Evolutionary conservation across 345 rosid genomes (phyloP), one percentile per base, ranked within the genome.

Genomic region (Lumnitzera littorea): DNA sequence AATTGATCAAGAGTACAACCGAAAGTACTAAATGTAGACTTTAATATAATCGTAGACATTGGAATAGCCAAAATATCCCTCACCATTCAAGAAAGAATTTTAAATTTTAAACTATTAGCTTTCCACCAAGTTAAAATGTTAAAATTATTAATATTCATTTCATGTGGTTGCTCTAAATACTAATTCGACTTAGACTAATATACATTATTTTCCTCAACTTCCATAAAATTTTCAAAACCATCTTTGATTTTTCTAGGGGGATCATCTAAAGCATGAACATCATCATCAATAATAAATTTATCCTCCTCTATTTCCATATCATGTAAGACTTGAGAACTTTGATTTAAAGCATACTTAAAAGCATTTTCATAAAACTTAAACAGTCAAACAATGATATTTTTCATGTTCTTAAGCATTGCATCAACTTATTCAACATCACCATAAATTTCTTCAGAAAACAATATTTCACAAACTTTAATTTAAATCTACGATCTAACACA

Each of bases 51-150:
- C 1, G 48, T 63, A 2, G n/a, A 43, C 11, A 69, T 0, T 0
- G 15, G 49, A 52, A 51, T 25, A 0, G 49, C 27, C 12, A 20
- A 69, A 50, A 62, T 24, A 55, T 68, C 53, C 17, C 8, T 9
- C 13, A 20, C 62, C 1, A 68, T 62, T 13, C 2, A 8, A 12
- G 29, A 17, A 31, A 68, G 55, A n/a, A 65, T 15, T 4, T 3
- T 31, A 71, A 36, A 71, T 15, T 12, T 55, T 4, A 5, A 5
- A 3, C 46, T 16, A 56, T 10, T 60, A 3, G 10, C 7, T 36
- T 65, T 65, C 54, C 58, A 70, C 58, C 15, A 47, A 47, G 46
- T 46, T 9, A 29, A 43, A 11, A 20, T 20, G 20, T 20, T 20
- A 20, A 20, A 20, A 20, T 20, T 1, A 20, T 20, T 1, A 20